Conservation (phyloP, 768 basidiomycete species). For the Megacollybia marginata region DNA sequence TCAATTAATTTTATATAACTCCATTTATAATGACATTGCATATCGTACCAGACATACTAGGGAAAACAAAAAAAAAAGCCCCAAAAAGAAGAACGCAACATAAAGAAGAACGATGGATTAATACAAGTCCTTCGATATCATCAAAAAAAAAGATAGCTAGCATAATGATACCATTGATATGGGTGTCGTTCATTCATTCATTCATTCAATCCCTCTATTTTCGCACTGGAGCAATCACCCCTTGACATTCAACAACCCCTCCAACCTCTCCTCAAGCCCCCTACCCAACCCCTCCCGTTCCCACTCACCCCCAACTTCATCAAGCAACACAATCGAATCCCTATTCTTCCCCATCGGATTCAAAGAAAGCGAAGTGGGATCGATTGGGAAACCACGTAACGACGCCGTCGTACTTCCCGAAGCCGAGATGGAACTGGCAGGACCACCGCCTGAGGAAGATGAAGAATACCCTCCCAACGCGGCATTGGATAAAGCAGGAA, state of each 20-base stretch:
- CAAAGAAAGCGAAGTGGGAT: neutral
- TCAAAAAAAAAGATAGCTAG: too few species aligned
- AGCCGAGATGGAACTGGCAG: neutral
- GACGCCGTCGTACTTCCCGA: neutral
- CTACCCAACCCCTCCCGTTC: slow-evolving; percentile 76
- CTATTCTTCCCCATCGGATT: slow-evolving; percentile 4
- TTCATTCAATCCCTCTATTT: too few species aligned
- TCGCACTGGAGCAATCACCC: too few species aligned
- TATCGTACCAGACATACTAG: too few species aligned
- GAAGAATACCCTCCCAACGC: neutral
- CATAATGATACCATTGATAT: too few species aligned
- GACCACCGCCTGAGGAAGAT: slow-evolving; percentile 1
- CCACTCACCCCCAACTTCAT: slow-evolving; percentile 81
- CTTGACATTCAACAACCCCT: slow-evolving; percentile 34
- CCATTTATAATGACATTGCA: too few species aligned
- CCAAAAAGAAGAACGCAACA: too few species aligned
- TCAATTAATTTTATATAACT: too few species aligned
- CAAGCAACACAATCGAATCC: slow-evolving; percentile 39
- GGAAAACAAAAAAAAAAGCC: too few species aligned
- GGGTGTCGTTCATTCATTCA: too few species aligned
- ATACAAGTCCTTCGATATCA: too few species aligned
- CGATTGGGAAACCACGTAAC: neutral
- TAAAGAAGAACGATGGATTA: too few species aligned
- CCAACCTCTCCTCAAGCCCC: slow-evolving; percentile 79
- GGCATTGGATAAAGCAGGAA: slow-evolving; percentile 36